Percentiles rank a stretch among this genome's conserved stretches.
Conservation (phyloP, 73 alveolate genomes). For the Tetrahymena elliotti region DNA sequence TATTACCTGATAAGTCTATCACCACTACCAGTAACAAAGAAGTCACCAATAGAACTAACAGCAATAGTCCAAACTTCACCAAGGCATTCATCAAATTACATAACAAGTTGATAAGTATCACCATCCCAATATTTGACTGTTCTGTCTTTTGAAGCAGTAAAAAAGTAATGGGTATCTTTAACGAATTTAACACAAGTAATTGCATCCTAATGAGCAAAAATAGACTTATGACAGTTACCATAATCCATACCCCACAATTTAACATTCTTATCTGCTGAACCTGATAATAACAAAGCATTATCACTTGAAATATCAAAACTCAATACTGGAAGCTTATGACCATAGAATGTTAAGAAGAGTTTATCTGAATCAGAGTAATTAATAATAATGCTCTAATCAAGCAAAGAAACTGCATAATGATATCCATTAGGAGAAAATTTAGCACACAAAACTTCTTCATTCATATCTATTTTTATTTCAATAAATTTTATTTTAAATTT, state of each 20-base stretch:
- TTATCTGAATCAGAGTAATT: conserved; percentile 82
- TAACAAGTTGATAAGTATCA: conserved; percentile 82
- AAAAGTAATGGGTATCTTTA: conserved; percentile 89
- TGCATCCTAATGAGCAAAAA: conserved; percentile 78
- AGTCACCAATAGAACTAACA: conserved; percentile 81
- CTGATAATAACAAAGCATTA: conserved; percentile 71
- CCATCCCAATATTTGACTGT: conserved; percentile 88
- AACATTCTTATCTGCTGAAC: conserved; percentile 88
- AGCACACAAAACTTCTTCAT: conserved; percentile 20
- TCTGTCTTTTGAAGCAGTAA: conserved; percentile 84
- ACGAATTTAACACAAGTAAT: conserved; percentile 85
- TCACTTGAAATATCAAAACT: conserved; percentile 86
- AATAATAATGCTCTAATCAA: conserved; percentile 74
- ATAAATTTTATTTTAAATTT: neutral
- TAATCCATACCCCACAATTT: conserved; percentile 97
- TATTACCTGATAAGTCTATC: conserved; percentile 82
- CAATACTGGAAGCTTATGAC: conserved; percentile 89
- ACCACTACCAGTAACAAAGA: conserved; percentile 68
- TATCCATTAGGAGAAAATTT: conserved; percentile 77
- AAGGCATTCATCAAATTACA: conserved; percentile 71
- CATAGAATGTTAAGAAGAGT: conserved; percentile 81
- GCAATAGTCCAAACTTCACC: conserved; percentile 77
- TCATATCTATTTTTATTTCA: neutral
- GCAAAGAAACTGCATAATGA: conserved; percentile 76
- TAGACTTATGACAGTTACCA: conserved; percentile 91